phyloP scores from a whole-genome alignment of 192 early-diverging fungal genomes.

The Chytriomyces hyalinus region DNA sequence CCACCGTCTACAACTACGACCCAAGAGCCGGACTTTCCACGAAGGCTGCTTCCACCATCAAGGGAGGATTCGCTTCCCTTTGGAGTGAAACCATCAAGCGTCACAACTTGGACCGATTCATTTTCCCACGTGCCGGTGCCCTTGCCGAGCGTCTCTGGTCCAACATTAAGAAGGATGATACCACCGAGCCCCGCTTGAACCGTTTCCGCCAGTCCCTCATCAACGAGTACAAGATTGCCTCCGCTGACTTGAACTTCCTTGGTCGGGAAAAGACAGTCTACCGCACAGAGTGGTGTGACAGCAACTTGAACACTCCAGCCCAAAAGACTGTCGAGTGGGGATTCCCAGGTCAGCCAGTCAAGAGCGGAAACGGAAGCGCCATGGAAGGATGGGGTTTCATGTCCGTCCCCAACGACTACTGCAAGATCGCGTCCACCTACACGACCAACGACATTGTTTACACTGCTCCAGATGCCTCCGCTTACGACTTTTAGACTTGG shows the following conservation, averaged over 20 bases:
- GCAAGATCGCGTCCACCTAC: not conserved
- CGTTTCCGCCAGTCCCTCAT: slow-evolving; percentile 24
- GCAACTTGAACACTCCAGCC: not conserved
- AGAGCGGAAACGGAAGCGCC: not conserved
- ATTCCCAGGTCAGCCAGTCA: slow-evolving; percentile 11
- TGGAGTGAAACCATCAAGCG: slow-evolving; percentile 35
- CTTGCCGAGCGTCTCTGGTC: slow-evolving; percentile 39
- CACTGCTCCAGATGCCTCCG: not conserved
- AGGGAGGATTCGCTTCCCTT: slow-evolving; percentile 37
- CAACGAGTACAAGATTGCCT: slow-evolving; percentile 16
- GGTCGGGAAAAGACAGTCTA: not conserved
- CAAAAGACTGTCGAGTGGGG: slow-evolving; percentile 20
- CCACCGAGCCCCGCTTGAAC: not conserved
- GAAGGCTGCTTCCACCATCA: not conserved
- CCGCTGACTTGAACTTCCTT: slow-evolving; percentile 15
- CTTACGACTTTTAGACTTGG: slow-evolving; percentile 27
- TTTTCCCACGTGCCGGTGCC: slow-evolving; percentile 25
- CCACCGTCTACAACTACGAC: slow-evolving; percentile 3
- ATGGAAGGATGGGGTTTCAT: slow-evolving; percentile 33
- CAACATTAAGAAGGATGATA: not conserved
- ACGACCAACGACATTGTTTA: slow-evolving; percentile 2
- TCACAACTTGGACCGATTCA: slow-evolving; percentile 19
- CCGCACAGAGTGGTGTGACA: not conserved
- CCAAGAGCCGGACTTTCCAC: not conserved
- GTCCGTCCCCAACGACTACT: not conserved